Conservation (phyloP, 176 grass and related monocot genomes). For the Alloteropsis semialata region DNA sequence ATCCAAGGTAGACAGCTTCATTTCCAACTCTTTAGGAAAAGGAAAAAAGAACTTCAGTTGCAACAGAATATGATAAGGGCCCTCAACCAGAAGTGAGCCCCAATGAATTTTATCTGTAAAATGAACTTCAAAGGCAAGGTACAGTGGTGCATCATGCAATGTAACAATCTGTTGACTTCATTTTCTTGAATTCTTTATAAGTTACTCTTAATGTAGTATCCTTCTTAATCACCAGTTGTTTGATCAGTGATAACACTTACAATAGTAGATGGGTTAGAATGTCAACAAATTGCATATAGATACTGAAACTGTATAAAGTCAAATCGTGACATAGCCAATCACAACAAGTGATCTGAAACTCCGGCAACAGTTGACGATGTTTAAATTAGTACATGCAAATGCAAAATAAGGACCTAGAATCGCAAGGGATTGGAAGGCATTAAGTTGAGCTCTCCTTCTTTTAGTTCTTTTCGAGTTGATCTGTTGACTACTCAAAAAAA, state of each 20-base stretch:
- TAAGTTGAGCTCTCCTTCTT: conserved; percentile 1
- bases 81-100: not conserved
- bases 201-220: not conserved
- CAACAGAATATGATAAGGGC: not conserved
- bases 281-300: conserved; percentile 7
- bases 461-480: not conserved
- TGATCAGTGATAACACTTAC: not conserved
- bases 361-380: not conserved
- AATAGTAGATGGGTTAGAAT: not conserved
- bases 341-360: not conserved
- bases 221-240: not conserved
- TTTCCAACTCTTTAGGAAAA: not conserved
- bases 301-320: not conserved
- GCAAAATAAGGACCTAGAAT: not conserved
- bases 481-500: conserved; percentile 8
- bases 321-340: not conserved
- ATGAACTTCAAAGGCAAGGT: not conserved
- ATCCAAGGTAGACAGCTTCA: not conserved
- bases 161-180: not conserved
- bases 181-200: not conserved
- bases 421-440: not conserved
- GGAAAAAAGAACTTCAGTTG: not conserved
- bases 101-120: not conserved
- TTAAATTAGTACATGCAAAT: not conserved
- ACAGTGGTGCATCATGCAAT: not conserved